Conservation (phyloP, 2,329 filamentous ascomycete genomes). For the Pseudopyrenochaeta lycopersici region DNA sequence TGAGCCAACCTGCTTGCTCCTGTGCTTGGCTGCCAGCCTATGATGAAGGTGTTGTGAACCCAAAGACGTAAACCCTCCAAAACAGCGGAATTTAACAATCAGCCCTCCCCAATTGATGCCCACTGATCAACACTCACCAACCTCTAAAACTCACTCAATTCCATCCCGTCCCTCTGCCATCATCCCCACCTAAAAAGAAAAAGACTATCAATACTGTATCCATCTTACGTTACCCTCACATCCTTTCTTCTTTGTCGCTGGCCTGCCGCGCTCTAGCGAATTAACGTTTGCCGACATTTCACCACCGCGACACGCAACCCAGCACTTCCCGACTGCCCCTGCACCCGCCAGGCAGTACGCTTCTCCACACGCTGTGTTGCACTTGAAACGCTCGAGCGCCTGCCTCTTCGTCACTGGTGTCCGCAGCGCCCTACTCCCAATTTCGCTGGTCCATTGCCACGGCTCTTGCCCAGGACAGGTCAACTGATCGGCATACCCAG, state of each 20-base stretch:
- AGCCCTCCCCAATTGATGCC: constrained; percentile 40
- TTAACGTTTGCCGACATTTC: constrained; percentile 33
- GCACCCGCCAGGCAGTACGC: constrained; percentile 32
- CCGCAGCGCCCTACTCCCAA: constrained; percentile 38
- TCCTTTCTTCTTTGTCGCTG: constrained; percentile 48
- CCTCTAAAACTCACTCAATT: constrained; percentile 41
- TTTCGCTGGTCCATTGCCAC: constrained; percentile 50
- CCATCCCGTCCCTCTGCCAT: constrained; percentile 33
- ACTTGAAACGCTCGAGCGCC: constrained; percentile 51
- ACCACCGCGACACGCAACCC: constrained; percentile 37
- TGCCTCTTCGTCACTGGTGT: constrained; percentile 44
- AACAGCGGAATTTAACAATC: constrained; percentile 45
- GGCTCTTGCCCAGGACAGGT: constrained; percentile 44
- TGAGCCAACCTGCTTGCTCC: constrained; percentile 41
- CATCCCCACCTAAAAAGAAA: constrained; percentile 26
- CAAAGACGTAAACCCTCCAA: constrained; percentile 42
- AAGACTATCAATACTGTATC: constrained; percentile 43
- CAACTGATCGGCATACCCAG: constrained; percentile 49
- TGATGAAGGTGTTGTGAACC: constrained; percentile 48
- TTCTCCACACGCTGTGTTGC: constrained; percentile 45
- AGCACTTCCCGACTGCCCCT: constrained; percentile 35
- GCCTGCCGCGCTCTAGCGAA: constrained; percentile 30
- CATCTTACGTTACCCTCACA: constrained; percentile 36
- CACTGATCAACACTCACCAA: constrained; percentile 44
- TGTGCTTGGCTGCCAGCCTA: constrained; percentile 48